phyloP scores from a whole-genome alignment of 176 grass and related monocot genomes.

The Chloris gayana region DNA sequence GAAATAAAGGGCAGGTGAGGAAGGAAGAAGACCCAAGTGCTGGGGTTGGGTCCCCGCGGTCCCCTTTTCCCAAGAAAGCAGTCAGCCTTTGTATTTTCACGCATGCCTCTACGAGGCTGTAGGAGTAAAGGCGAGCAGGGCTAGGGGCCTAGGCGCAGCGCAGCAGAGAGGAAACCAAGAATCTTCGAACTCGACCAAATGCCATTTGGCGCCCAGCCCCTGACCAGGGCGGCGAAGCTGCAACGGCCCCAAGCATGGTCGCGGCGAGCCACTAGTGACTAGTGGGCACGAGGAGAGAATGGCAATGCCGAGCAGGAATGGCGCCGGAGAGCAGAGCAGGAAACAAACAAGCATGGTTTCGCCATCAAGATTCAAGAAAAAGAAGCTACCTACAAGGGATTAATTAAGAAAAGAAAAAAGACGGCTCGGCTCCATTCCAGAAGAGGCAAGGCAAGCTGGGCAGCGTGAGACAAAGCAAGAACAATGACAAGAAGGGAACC shows the following conservation, averaged over 20 bases:
- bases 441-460: slow-evolving; percentile 1
- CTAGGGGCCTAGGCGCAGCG: slow-evolving; percentile 22
- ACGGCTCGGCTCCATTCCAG: not conserved
- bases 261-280: too few species aligned
- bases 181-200: slow-evolving; percentile 35
- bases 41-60: slow-evolving; percentile 17
- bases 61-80: slow-evolving; percentile 63
- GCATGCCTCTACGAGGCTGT: slow-evolving; percentile 13
- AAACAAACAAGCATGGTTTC: not conserved
- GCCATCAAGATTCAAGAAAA: not conserved
- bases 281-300: too few species aligned
- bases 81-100: slow-evolving; percentile 52
- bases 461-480: not conserved
- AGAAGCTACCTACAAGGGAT: too few species aligned
- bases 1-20: slow-evolving; percentile 21
- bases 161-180: not conserved
- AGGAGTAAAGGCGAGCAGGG: slow-evolving; percentile 31
- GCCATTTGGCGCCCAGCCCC: slow-evolving; percentile 14
- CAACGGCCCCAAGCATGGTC: not conserved
- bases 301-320: not conserved
- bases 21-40: slow-evolving; percentile 36
- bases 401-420: not conserved
- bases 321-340: not conserved
- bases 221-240: not conserved
- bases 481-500: slow-evolving; percentile 17